Conservation (phyloP, 2,329 filamentous ascomycete genomes). For the Rhexocercosporidium sp. region DNA sequence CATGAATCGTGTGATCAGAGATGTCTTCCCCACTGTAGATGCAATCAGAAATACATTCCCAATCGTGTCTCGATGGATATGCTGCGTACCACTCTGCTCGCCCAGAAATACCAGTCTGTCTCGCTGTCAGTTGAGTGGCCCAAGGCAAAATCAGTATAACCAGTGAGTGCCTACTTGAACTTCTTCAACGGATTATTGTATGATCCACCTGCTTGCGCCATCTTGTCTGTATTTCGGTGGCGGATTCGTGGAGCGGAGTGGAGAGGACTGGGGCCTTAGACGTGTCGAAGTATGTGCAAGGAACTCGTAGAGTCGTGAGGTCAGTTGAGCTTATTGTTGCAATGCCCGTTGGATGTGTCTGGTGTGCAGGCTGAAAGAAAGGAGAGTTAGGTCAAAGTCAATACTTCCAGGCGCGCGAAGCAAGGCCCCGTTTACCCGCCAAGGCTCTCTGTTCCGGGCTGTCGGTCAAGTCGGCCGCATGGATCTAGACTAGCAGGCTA, state of each 20-base stretch:
- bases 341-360: constrained; percentile 2
- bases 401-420: neutral
- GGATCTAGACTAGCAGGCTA: neutral
- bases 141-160: neutral
- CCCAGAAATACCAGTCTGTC: constrained; percentile 91
- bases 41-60: constrained; percentile 29
- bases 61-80: constrained; percentile 28
- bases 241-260: neutral
- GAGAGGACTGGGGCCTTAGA: constrained; percentile 1
- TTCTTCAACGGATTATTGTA: constrained; percentile 99
- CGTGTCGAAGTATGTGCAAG: constrained; percentile 15
- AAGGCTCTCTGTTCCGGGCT: neutral
- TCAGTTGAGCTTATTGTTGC: neutral
- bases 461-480: neutral
- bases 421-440: constrained; percentile 6
- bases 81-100: constrained; percentile 89
- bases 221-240: constrained; percentile 51
- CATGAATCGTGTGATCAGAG: constrained; percentile 98
- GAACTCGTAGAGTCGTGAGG: constrained; percentile 13
- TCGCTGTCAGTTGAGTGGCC: constrained; percentile 28
- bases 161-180: constrained; percentile 77
- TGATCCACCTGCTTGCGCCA: constrained; percentile 84
- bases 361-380: constrained; percentile 16
- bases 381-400: constrained; percentile 14
- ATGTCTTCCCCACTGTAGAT: constrained; percentile 92